Base-by-base conservation (phyloP, 306 rosid species). In the Boehmeria nivea region DNA sequence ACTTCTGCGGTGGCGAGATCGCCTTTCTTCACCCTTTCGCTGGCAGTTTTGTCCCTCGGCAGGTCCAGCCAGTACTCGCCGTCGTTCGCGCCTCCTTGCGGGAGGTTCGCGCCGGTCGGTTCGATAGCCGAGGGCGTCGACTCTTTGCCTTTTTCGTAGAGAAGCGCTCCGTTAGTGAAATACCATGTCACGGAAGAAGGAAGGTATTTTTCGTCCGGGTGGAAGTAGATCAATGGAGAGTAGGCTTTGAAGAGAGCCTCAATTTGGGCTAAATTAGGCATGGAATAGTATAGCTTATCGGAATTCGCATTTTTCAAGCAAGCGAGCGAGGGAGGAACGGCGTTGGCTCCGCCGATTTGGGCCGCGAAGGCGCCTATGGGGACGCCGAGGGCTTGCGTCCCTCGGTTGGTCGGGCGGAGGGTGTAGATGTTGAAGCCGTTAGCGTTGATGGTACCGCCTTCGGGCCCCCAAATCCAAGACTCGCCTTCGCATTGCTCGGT, bases 11-110 rank as follows among this genome's bases (percentile, higher is more conserved):
- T 66, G 37, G 20, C 58, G 34, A 89, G 60, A 38, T 89, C 73
- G 20, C 93, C 95, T 14, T 54, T 70, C 55, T 72, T 85, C 3
- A 85, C 77, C 19, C 68, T 75, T 18, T 66, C 82, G 61, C 27
- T 66, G 13, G 61, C 64, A 13, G 54, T 46, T 39, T 73, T 9
- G 22, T 79, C 93, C 0, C 10, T 31, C 0, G 97, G 89, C 2
- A 85, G 65, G 72, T 85, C 85, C 28, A 89, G 0, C 97, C 95
- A 89, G 55, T 70, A 89, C 1, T 61, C 56, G 15, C 86, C 81
- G 22, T 66, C 83, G 31, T 85, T 74, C 50, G 72, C 24, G 9
- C 72, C 87, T 16, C 79, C 83, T 27, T 77, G 83, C 3, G 93
- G 95, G 47, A 89, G 86, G 59, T 78, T 83, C 1, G 83, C 49